A percentile compares a stretch with the other conserved stretches of the same genome.
Evolutionary conservation across 1,139 yeast genomes (phyloP).

Genomic region (Candida buenavistaensis): DNA sequence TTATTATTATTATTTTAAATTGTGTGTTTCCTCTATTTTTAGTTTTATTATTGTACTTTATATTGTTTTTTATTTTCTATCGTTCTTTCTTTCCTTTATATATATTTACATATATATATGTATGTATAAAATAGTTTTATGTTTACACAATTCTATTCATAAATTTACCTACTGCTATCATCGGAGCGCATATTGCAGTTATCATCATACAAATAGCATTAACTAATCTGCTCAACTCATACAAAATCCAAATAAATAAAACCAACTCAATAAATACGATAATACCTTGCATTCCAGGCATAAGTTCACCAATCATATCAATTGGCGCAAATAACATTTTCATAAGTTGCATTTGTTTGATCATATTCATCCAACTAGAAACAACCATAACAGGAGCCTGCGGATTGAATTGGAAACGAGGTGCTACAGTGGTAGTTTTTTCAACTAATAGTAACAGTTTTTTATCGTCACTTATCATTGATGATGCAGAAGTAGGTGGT

Average conservation of each 20-base stretch:
- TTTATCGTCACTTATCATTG: no score
- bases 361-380: conserved; percentile 33
- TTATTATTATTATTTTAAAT: conserved; percentile 1
- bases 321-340: conserved; percentile 43
- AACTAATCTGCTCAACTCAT: conserved; percentile 42
- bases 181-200: conserved; percentile 49
- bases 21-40: background rate
- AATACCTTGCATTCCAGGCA: conserved; percentile 41
- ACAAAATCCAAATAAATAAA: conserved; percentile 44
- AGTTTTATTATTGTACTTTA: conserved; percentile 2
- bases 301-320: conserved; percentile 38
- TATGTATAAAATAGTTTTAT: conserved; percentile 5
- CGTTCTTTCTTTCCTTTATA: background rate
- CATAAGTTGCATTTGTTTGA: conserved; percentile 40
- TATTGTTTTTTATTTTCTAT: conserved; percentile 1
- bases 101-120: background rate
- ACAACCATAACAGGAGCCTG: conserved; percentile 21
- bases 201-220: conserved; percentile 51
- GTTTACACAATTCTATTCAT: conserved; percentile 40
- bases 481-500: conserved; percentile 34
- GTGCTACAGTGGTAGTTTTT: no score
- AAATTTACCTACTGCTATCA: conserved; percentile 48
- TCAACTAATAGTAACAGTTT: no score
- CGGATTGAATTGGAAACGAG: conserved; percentile 8
- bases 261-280: conserved; percentile 40